These are phyloP conservation scores for Osmanthus fragrans DNA, from an alignment of 257 asterid genomes.

Conservation along the genomic window DNA sequence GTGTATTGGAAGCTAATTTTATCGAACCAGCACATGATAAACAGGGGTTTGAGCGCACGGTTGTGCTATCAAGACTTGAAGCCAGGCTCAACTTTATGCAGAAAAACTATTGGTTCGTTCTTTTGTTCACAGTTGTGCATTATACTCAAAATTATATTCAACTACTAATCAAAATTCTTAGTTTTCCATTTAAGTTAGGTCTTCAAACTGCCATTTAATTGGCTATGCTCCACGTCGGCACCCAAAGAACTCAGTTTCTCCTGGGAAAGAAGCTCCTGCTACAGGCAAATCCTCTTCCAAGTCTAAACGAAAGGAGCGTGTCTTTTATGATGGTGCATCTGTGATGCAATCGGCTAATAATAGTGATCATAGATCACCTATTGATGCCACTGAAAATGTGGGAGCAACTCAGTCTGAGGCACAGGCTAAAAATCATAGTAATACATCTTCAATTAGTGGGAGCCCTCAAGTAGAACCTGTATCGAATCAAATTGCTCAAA, in stretches of 20 bases:
- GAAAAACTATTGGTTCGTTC: conserved; percentile 61
- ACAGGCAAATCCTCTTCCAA: conserved; percentile 3
- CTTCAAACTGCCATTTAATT: conserved; percentile 50
- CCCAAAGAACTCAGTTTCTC: conserved; percentile 25
- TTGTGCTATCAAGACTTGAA: conserved; percentile 52
- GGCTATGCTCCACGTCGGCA: conserved; percentile 59
- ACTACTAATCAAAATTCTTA: not conserved
- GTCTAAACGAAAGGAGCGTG: conserved; percentile 14
- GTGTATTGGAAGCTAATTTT: conserved; percentile 71
- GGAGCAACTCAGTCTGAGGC: conserved; percentile 16
- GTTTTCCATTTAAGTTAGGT: conserved; percentile 34
- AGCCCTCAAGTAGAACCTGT: conserved; percentile 11
- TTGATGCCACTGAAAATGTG: not conserved
- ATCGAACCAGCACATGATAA: conserved; percentile 79
- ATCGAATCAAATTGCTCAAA: conserved; percentile 19
- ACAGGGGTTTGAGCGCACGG: conserved; percentile 71
- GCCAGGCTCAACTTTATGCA: conserved; percentile 40
- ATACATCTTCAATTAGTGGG: conserved; percentile 6
- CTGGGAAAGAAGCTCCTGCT: conserved; percentile 19
- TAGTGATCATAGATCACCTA: not conserved
- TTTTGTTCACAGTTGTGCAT: not conserved
- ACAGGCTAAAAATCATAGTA: conserved; percentile 19
- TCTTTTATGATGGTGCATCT: not conserved
- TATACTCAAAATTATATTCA: not conserved
- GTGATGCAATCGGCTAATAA: not conserved